Conservation (phyloP, 495 filamentous ascomycete genomes). For the Trypethelium eluteriae region DNA sequence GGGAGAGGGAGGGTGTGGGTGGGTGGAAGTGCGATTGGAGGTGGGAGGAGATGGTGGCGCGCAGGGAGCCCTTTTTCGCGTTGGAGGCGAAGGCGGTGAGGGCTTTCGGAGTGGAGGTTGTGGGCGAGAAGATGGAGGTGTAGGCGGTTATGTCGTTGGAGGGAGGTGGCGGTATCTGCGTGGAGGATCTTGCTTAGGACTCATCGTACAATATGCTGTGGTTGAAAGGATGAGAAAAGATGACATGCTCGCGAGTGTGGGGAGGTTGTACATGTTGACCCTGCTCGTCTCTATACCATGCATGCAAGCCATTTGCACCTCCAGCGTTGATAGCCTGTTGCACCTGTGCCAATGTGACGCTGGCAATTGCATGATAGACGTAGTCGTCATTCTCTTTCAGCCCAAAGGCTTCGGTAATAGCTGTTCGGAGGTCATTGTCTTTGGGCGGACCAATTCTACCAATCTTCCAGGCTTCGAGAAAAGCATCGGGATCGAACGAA, state of each 20-base stretch:
- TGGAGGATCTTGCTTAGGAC: slow-evolving; percentile 11
- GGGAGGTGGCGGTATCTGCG: slow-evolving; percentile 40
- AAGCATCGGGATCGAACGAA: slow-evolving; percentile 35
- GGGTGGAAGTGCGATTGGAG: slow-evolving; percentile 36
- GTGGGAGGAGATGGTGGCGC: slow-evolving; percentile 43
- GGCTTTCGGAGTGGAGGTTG: slow-evolving; percentile 43
- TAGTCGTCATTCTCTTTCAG: slow-evolving; percentile 45
- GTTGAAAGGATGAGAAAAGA: slow-evolving; percentile 21
- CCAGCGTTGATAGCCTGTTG: slow-evolving; percentile 45
- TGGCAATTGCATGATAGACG: slow-evolving; percentile 50
- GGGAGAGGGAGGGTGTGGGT: slow-evolving; percentile 3
- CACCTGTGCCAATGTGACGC: slow-evolving; percentile 45
- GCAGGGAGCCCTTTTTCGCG: slow-evolving; percentile 50
- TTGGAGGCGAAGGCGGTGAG: slow-evolving; percentile 49
- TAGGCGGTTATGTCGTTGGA: slow-evolving; percentile 48
- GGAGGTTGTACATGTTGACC: slow-evolving; percentile 28
- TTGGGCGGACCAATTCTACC: slow-evolving; percentile 24
- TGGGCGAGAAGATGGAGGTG: slow-evolving; percentile 49
- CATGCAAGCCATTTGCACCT: slow-evolving; percentile 38
- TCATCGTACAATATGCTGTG: slow-evolving; percentile 19
- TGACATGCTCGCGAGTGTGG: slow-evolving; percentile 18
- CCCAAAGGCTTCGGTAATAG: slow-evolving; percentile 46
- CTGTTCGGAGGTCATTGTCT: slow-evolving; percentile 41
- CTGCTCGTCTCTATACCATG: slow-evolving; percentile 37
- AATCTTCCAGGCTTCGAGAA: slow-evolving; percentile 34